These are phyloP conservation scores for Chalciporus sphaerocephalus DNA, from an alignment of 768 basidiomycete genomes.

Conservation along the genomic window DNA sequence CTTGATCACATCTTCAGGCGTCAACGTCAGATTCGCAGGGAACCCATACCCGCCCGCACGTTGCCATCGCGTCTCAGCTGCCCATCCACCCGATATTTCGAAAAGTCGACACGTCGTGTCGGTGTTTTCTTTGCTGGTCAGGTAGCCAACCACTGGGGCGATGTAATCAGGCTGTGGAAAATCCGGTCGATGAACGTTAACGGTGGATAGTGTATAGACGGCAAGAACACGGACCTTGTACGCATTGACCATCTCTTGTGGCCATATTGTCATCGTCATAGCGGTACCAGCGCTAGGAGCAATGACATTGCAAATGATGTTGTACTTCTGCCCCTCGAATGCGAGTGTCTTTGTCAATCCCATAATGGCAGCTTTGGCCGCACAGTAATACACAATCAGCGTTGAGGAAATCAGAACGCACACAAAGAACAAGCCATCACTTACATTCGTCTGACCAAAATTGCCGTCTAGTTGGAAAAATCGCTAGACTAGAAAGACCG, in stretches of 20 bases:
- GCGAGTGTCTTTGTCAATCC: slow-evolving; percentile 87
- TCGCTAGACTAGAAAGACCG: background rate
- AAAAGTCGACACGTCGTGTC: slow-evolving; percentile 73
- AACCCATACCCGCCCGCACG: slow-evolving; percentile 84
- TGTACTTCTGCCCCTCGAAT: slow-evolving; percentile 88
- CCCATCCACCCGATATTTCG: slow-evolving; percentile 89
- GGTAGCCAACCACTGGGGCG: slow-evolving; percentile 88
- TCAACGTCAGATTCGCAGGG: slow-evolving; percentile 68
- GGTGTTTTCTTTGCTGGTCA: slow-evolving; percentile 77
- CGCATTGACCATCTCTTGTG: slow-evolving; percentile 81
- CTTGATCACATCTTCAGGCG: slow-evolving; percentile 72
- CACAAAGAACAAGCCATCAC: slow-evolving; percentile 13
- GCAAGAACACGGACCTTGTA: slow-evolving; percentile 57
- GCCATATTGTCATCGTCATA: slow-evolving; percentile 85
- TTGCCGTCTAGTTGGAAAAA: slow-evolving; percentile 66
- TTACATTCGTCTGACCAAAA: slow-evolving; percentile 88
- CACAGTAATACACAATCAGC: slow-evolving; percentile 57
- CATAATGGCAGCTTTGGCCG: slow-evolving; percentile 90
- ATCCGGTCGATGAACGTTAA: background rate
- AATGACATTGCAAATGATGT: slow-evolving; percentile 84
- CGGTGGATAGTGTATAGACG: background rate
- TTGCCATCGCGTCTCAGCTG: slow-evolving; percentile 90
- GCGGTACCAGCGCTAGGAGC: slow-evolving; percentile 88
- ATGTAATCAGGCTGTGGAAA: slow-evolving; percentile 74
- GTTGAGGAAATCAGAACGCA: background rate